Percentiles rank a stretch among this genome's conserved stretches.
Conservation (phyloP, 2,329 filamentous ascomycete species). For the Neonectria hederae region DNA sequence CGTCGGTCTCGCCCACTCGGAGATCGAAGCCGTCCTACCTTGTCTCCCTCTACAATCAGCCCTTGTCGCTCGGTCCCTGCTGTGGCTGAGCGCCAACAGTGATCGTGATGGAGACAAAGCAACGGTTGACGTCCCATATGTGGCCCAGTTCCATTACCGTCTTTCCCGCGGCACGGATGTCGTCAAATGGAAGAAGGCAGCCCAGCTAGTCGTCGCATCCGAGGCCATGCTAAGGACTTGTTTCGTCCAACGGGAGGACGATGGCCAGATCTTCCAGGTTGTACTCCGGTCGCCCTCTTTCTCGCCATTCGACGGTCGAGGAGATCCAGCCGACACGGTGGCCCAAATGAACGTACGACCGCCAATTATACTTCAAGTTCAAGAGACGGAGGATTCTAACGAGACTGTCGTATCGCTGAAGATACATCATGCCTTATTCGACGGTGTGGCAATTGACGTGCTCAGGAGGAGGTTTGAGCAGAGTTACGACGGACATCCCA, state of each 20-base stretch:
- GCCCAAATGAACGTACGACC: neutral
- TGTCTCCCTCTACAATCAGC: neutral
- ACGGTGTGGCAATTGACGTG: conserved; percentile 30
- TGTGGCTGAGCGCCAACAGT: neutral
- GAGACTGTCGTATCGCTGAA: conserved; percentile 27
- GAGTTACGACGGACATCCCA: neutral
- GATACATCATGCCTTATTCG: conserved; percentile 38
- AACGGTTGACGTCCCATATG: neutral
- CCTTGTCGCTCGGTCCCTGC: neutral
- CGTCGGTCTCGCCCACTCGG: neutral
- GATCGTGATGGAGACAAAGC: neutral
- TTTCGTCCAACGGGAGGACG: neutral
- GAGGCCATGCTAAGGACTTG: neutral
- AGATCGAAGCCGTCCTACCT: neutral
- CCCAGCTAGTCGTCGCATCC: neutral
- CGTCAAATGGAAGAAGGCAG: neutral
- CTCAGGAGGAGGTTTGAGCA: conserved; percentile 29
- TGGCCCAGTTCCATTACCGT: neutral
- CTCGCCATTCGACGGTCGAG: neutral
- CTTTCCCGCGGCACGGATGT: neutral
- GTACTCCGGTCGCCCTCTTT: neutral
- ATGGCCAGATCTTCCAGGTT: neutral
- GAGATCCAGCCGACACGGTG: neutral
- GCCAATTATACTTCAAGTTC: neutral
- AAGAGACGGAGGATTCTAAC: neutral